Conservation (phyloP, 805 yeast genomes). For the Ogataea parapolymorpha region DNA sequence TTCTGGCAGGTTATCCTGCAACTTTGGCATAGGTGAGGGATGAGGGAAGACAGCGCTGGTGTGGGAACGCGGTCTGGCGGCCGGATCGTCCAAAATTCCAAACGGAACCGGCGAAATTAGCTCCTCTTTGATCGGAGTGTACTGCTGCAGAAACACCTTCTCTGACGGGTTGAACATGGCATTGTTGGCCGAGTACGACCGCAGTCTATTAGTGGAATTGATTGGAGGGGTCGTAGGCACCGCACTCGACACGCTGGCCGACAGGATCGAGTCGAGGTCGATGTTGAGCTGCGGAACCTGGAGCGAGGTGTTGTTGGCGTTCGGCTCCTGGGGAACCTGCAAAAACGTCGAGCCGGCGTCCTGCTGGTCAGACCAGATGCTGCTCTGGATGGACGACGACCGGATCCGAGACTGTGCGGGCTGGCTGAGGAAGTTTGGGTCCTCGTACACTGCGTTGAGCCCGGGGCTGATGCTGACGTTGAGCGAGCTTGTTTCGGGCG, state of each 20-base stretch:
- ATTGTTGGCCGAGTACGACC: conserved; percentile 50
- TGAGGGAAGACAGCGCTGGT: conserved; percentile 31
- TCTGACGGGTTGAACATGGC: conserved; percentile 30
- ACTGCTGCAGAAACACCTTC: conserved; percentile 23
- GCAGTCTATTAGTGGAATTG: conserved; percentile 32
- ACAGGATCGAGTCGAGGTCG: conserved; percentile 22
- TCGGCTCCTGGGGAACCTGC: conserved; percentile 13
- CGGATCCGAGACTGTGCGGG: conserved; percentile 39
- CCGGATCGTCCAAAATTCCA: conserved; percentile 11
- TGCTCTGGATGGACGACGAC: conserved; percentile 53
- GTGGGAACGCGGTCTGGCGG: conserved; percentile 40
- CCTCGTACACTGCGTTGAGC: conserved; percentile 26
- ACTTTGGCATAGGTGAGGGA: conserved; percentile 23
- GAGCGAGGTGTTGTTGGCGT: conserved; percentile 14
- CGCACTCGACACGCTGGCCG: conserved; percentile 20
- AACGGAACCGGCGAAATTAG: conserved; percentile 12
- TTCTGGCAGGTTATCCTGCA: conserved; percentile 60
- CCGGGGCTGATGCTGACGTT: conserved; percentile 26
- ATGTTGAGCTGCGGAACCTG: conserved; percentile 27
- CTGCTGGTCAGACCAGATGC: conserved; percentile 54
- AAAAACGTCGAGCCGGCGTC: conserved; percentile 20
- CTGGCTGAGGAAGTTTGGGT: conserved; percentile 17
- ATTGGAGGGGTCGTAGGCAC: conserved; percentile 18
- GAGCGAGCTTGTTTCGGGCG: conserved; percentile 13
- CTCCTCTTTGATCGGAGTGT: conserved; percentile 26